Percentiles rank a stretch among this genome's conserved stretches.
These are phyloP conservation scores for Phytopythium mirpurense DNA, from an alignment of 352 stramenopile species.

Conservation along the genomic window DNA sequence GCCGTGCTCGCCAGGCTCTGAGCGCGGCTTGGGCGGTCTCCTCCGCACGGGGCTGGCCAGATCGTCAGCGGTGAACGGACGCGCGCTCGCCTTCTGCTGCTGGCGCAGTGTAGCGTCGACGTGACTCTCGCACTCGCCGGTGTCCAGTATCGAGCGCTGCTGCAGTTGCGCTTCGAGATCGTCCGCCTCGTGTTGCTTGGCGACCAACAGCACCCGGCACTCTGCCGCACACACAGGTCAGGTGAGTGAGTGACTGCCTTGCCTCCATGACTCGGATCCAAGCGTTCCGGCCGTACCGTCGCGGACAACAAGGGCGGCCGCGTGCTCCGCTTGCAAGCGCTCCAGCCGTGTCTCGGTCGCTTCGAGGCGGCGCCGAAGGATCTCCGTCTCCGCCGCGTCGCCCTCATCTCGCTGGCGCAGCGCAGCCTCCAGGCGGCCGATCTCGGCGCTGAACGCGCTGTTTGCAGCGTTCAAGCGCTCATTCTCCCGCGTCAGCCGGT, in stretches of 20 bases:
- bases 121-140: background rate
- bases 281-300: background rate
- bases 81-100: background rate
- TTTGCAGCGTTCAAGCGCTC: background rate
- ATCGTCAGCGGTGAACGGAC: slow-evolving; percentile 4
- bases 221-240: background rate
- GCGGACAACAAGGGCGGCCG: slow-evolving; percentile 16
- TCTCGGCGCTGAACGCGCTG: slow-evolving; percentile 12
- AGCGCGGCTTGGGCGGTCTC: too few relatives aligned
- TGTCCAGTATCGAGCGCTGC: background rate
- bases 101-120: background rate
- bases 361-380: slow-evolving; percentile 39
- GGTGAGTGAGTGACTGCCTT: background rate
- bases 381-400: slow-evolving; percentile 47
- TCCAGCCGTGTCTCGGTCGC: slow-evolving; percentile 17
- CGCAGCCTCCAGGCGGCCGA: slow-evolving; percentile 13
- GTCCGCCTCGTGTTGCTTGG: slow-evolving; percentile 21
- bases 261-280: background rate
- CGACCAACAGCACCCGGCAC: slow-evolving; percentile 3
- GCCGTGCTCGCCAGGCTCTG: background rate
- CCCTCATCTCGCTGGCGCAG: slow-evolving; percentile 16
- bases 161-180: slow-evolving; percentile 8
- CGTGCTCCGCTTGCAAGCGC: slow-evolving; percentile 23
- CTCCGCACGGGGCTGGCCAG: background rate
- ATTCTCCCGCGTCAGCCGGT: slow-evolving; percentile 16